Evolutionary conservation across 305 asterid species (phyloP), one percentile per base, ranked within the genome.

Genomic region (Striga hermonthica): DNA sequence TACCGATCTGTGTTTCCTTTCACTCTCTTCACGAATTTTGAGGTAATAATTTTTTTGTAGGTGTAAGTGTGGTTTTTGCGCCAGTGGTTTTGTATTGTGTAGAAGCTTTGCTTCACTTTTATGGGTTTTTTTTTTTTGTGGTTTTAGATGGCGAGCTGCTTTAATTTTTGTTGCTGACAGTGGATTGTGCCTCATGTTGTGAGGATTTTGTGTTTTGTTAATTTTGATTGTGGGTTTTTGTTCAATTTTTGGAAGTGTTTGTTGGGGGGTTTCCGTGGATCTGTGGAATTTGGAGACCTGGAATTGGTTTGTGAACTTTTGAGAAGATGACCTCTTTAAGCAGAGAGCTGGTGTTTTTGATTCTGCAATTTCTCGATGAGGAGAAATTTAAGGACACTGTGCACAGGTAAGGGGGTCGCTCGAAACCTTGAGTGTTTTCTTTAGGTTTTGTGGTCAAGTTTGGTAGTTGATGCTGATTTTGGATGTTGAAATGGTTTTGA

Each of bases 351-450:
- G 82, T 80, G 55, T 76, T 80, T 54, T 61, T 81, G 41, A 80
- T 86, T 37, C 87, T 83, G 50, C 86, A 83, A 80, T 81, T 81
- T 70, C 70, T 83, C 38, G 83, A 83, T 48, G 90, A 83, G 66
- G 86, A 78, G 75, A 81, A 83, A 57, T 81, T 68, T 40, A 84
- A 82, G 78, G 91, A 82, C 8, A 71, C 91, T 4, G 75, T 80
- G 36, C 92, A 83, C 84, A 78, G 31, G 93, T 86, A 78, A 76
- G 73, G 55, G 38, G 15, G 7, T 62, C 6, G 14, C 47, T 41
- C 38, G 3, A 9, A 47, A 49, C 61, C 31, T 40, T 52, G 43
- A 4, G 31, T 53, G 37, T 7, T 60, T 52, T 22, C 47, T 56
- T 68, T 22, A 6, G 0, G 49, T 34, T 53, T 67, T 62, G 60